Base-by-base conservation (phyloP, 257 asterid species). In the Handroanthus guayacan region DNA sequence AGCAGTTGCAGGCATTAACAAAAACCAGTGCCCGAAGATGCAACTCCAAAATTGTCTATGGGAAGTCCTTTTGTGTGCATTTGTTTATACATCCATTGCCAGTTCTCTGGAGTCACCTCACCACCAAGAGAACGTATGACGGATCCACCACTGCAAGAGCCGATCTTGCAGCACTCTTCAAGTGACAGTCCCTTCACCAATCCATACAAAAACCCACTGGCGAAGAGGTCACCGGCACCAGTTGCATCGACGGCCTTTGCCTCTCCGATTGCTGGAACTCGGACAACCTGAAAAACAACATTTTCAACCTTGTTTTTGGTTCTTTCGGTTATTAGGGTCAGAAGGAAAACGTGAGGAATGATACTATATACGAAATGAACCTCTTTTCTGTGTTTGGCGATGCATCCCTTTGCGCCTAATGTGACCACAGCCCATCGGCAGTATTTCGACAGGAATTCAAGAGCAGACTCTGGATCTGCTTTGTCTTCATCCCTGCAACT, bases 141-240 rank as follows among this genome's bases (percentile, higher is more conserved):
- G 1, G 98, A 91, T 2, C 97, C 99, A 38, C 99, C 99, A 34
- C 97, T 89, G 83, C 99, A 95, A 3, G 99, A 83, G 5, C 99
- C 99, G 0, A 91, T 74, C 81, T 85, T 84, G 62, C 99, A 95
- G 85, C 97, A 93, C 67, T 89, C 97, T 67, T 95, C 99, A 38
- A 93, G 85, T 0, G 97, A 74, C 1, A 88, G 69, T 11, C 96
- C 98, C 68, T 86, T 90, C 87, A 95, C 89, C 76, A 95, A 76
- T 56, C 99, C 99, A 17, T 93, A 95, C 75, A 95, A 71, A 85
- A 93, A 95, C 6, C 99, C 99, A 44, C 99, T 80, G 0, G 98
- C 99, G 60, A 95, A 95, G 17, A 95, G 94, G 86, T 95, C 99
- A 6, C 99, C 99, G 0, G 99, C 99, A 67, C 99, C 99, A 0